Conservation (phyloP, 805 yeast genomes). For the Ogataea haglerorum region DNA sequence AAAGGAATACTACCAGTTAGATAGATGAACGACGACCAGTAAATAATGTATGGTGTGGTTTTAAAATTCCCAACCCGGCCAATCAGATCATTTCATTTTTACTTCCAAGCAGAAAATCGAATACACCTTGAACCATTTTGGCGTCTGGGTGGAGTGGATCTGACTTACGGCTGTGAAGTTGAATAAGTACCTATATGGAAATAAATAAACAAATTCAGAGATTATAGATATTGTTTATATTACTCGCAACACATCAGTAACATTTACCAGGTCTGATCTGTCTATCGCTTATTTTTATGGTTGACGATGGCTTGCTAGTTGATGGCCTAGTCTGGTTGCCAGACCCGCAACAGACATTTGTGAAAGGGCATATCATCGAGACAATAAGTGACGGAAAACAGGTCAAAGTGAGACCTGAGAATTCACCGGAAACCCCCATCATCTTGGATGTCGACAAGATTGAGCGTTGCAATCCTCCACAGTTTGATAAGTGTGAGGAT, state of each 20-base stretch:
- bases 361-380: slow-evolving; percentile 56
- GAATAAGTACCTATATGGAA: slow-evolving; percentile 2
- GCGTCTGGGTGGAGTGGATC: no score
- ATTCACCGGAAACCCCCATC: slow-evolving; percentile 21
- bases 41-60: no score
- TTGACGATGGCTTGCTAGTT: slow-evolving; percentile 25
- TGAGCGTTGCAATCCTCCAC: slow-evolving; percentile 79
- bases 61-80: neutral
- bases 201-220: slow-evolving; percentile 3
- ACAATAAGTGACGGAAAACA: slow-evolving; percentile 34
- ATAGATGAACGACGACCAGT: no score
- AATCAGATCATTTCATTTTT: slow-evolving; percentile 6
- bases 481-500: slow-evolving; percentile 86
- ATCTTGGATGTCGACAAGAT: slow-evolving; percentile 41
- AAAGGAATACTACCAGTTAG: neutral
- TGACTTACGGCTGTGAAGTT: neutral
- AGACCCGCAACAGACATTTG: slow-evolving; percentile 52
- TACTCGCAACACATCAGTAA: slow-evolving; percentile 5
- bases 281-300: neutral
- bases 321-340: slow-evolving; percentile 79
- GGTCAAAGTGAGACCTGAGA: slow-evolving; percentile 30
- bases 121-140: neutral
- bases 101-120: neutral
- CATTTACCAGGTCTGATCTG: neutral
- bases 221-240: slow-evolving; percentile 7